Percentiles rank a stretch among this genome's conserved stretches.
Evolutionary conservation across 176 grass and related monocot genomes (phyloP).

Genomic region (Triticum monococcum): DNA sequence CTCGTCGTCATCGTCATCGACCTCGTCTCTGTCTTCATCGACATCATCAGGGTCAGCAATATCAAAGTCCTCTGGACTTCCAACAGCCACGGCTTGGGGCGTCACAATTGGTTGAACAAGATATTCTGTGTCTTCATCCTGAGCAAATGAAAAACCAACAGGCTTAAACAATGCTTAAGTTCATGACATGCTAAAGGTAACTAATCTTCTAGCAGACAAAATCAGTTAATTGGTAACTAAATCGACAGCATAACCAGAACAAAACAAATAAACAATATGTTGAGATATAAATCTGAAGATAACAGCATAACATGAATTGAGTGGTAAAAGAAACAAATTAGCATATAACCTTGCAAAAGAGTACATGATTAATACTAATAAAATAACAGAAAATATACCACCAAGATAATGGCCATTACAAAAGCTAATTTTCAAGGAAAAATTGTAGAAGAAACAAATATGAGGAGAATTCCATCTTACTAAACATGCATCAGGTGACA

Average conservation of each 20-base stretch:
- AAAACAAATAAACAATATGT: neutral
- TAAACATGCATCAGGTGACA: neutral
- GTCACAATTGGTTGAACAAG: constrained; percentile 68
- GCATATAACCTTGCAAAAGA: neutral
- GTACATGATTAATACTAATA: neutral
- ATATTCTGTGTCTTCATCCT: constrained; percentile 95
- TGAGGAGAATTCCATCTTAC: neutral
- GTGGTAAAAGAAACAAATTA: neutral
- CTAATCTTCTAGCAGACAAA: neutral
- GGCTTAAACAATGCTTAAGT: neutral
- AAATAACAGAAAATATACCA: neutral
- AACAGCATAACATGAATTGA: neutral
- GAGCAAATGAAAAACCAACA: neutral
- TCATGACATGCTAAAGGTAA: neutral
- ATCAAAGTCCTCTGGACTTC: constrained; percentile 46
- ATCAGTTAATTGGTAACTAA: neutral
- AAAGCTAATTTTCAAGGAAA: neutral
- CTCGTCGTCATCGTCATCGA: constrained; percentile 32
- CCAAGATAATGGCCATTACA: neutral
- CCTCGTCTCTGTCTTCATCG: constrained; percentile 59
- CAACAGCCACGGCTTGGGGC: constrained; percentile 36
- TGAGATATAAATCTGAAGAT: neutral
- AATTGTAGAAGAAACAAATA: neutral
- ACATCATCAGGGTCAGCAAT: constrained; percentile 60
- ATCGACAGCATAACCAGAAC: neutral